A percentile compares a stretch with the other conserved stretches of the same genome.
Evolutionary conservation across 2,329 filamentous ascomycete genomes (phyloP).

Genomic region (Aureobasidium melanogenum): DNA sequence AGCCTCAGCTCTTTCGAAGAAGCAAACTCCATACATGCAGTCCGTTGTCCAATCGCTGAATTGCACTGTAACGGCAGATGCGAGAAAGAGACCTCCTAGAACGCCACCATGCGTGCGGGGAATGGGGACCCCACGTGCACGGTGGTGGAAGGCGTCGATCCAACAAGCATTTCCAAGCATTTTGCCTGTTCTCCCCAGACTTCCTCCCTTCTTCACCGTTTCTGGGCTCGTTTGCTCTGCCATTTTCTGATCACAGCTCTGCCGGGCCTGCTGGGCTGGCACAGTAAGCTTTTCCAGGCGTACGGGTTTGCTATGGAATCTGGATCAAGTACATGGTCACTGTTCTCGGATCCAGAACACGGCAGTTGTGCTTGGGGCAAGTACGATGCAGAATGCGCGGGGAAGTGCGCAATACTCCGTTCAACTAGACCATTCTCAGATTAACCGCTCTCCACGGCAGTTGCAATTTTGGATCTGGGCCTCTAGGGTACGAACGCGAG

Average conservation of each 20-base stretch:
- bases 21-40: neutral
- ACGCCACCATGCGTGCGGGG: neutral
- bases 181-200: neutral
- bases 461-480: neutral
- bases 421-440: neutral
- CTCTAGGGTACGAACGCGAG: neutral
- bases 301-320: neutral
- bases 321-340: neutral
- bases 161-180: conserved; percentile 2
- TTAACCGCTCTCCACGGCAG: neutral
- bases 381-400: neutral
- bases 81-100: neutral
- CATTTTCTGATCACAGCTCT: neutral
- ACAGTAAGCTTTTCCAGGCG: neutral
- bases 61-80: neutral
- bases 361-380: conserved; percentile 2
- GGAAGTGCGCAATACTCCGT: neutral
- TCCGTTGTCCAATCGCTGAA: neutral
- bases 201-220: neutral
- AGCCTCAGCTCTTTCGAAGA: neutral
- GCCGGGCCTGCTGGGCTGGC: neutral
- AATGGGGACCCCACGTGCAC: neutral
- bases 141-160: too few relatives aligned
- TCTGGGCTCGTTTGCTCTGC: neutral
- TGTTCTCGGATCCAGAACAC: neutral